Evolutionary conservation across 106 monocot species (phyloP).

Genomic region (Acanthochlamys bracteata): DNA sequence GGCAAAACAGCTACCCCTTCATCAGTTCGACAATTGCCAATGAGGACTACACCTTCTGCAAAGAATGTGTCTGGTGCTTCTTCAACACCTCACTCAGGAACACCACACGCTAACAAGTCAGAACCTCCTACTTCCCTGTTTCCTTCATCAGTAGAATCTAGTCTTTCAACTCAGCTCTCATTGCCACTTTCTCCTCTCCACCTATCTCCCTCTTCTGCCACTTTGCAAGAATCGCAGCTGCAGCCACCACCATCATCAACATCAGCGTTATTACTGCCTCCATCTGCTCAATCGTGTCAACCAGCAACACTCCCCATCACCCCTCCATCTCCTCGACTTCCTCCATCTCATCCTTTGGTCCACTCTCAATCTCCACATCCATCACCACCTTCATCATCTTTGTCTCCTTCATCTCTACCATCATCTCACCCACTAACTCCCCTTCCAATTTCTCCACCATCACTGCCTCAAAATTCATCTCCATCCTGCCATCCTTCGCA

Average conservation of each 20-base stretch:
- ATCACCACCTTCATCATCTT: background rate
- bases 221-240: no score
- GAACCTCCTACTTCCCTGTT: background rate
- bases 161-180: slow-evolving; percentile 9
- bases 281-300: no score
- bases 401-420: background rate
- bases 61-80: background rate
- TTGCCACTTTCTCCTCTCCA: background rate
- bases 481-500: no score
- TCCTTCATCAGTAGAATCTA: background rate
- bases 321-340: background rate
- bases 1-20: background rate
- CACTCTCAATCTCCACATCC: background rate
- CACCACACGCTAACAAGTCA: background rate
- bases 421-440: no score
- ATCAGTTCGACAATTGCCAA: background rate
- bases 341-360: background rate
- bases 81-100: background rate
- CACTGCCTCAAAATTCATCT: background rate
- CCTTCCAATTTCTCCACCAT: no score
- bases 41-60: background rate
- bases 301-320: background rate
- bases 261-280: no score
- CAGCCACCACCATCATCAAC: no score
- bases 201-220: background rate